A percentile compares a stretch with the other conserved stretches of the same genome.
These are phyloP conservation scores for Ganoderma meredithae DNA, from an alignment of 1,284 basidiomycete species.

Conservation along the genomic window DNA sequence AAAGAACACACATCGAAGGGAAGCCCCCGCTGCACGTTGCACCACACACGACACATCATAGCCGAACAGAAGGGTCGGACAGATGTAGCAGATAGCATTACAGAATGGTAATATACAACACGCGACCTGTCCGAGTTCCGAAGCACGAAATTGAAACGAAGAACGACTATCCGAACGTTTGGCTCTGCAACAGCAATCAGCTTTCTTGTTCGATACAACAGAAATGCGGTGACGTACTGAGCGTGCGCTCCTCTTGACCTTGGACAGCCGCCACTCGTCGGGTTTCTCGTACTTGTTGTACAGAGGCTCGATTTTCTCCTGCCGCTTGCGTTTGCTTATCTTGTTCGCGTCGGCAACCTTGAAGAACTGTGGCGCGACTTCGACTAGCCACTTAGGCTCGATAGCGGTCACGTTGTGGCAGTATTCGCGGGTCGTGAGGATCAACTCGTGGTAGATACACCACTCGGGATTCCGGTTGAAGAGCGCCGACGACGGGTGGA, in stretches of 20 bases:
- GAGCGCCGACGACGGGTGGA: slow-evolving; percentile 96
- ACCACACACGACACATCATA: slow-evolving; percentile 9
- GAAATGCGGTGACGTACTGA: slow-evolving; percentile 59
- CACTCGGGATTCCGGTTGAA: slow-evolving; percentile 93
- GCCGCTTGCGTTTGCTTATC: slow-evolving; percentile 96
- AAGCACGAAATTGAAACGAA: slow-evolving; percentile 4
- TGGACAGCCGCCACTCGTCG: slow-evolving; percentile 90
- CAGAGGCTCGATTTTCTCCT: slow-evolving; percentile 96
- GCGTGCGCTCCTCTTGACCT: slow-evolving; percentile 86
- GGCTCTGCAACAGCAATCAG: slow-evolving; percentile 59
- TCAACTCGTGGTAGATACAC: slow-evolving; percentile 81
- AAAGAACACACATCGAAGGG: slow-evolving; percentile 16
- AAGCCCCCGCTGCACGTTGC: slow-evolving; percentile 9
- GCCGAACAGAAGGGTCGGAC: slow-evolving; percentile 6
- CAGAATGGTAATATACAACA: slow-evolving; percentile 29
- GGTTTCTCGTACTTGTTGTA: slow-evolving; percentile 91
- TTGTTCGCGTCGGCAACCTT: slow-evolving; percentile 95
- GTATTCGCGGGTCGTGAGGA: slow-evolving; percentile 86
- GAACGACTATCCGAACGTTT: slow-evolving; percentile 73
- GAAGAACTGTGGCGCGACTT: slow-evolving; percentile 98
- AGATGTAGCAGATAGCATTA: slow-evolving; percentile 28
- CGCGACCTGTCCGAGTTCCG: slow-evolving; percentile 17
- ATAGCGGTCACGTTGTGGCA: slow-evolving; percentile 97
- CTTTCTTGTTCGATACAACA: slow-evolving; percentile 20
- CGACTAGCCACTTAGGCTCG: slow-evolving; percentile 98